Base-by-base conservation (phyloP, 345 rosid genomes). In the Corchorus capsularis region DNA sequence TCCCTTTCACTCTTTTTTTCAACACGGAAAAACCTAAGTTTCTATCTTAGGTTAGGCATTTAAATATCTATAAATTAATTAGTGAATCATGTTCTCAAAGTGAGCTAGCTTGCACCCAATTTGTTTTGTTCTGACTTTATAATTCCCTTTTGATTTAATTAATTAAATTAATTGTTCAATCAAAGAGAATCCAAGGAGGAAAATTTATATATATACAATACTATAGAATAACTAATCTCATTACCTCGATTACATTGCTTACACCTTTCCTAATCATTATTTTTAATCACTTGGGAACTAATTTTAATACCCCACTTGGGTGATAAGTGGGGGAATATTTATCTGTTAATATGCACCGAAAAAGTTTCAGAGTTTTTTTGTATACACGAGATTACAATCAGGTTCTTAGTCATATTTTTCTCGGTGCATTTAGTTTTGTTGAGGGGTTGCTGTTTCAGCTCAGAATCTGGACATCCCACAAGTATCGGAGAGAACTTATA, bases 51-150 rank as follows among this genome's bases (percentile, higher is more conserved):
- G 39, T 10, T 54, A 27, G 27, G 27, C 27, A 27, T 27, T 27
- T 27, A 27, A 27, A 27, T 27, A 27, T 27, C 1, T 45, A 39
- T 45, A 45, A 27, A 27, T 27, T 17, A 27, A 61, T 61, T 11
- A 32, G 32, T 6, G 7, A 60, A 7, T 39, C 20, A n/a, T 63
- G 22, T 39, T 39, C 49, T 4, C 13, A 3, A 39, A 8, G 27
- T 35, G 14, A 63, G 27, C 69, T 63, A 63, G 69, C 69, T 39
- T 61, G 9, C 64, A 61, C 49, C 69, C 6, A 8, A 39, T 63
- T 17, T 39, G 4, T 17, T 27, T 13, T 17, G 0, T 41, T 39
- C 35, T 63, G 13, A 63, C 67, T 17, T 14, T 32, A 3, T 39
- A 39, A 13, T 34, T 61, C 35, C 6, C 4, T 61, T 32, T 61